These are phyloP conservation scores for Hirschfeldia incana DNA, from an alignment of 345 rosid species.

Conservation along the genomic window DNA sequence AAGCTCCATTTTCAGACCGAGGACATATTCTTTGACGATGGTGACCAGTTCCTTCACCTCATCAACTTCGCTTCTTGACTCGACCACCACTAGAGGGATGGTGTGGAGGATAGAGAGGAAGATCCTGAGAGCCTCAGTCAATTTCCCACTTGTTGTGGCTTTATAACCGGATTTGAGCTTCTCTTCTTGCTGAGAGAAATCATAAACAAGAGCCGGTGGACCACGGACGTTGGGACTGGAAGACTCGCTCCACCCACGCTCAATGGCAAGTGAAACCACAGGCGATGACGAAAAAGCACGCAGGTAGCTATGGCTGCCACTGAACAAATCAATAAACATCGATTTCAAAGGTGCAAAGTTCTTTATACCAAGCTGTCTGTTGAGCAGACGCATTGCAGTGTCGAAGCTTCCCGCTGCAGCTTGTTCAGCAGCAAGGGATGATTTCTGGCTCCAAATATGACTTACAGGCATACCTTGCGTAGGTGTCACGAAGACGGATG, in stretches of 20 bases:
- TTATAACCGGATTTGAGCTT: slow-evolving; percentile 89
- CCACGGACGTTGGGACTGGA: slow-evolving; percentile 82
- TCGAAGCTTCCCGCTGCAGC: slow-evolving; percentile 92
- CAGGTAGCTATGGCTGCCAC: slow-evolving; percentile 78
- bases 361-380: slow-evolving; percentile 84
- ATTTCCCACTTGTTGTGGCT: slow-evolving; percentile 81
- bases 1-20: slow-evolving; percentile 82
- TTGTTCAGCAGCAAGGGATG: slow-evolving; percentile 92
- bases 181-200: slow-evolving; percentile 85
- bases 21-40: slow-evolving; percentile 84
- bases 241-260: slow-evolving; percentile 80
- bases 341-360: slow-evolving; percentile 74
- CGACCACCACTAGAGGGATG: slow-evolving; percentile 86
- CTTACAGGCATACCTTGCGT: slow-evolving; percentile 85
- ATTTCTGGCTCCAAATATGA: slow-evolving; percentile 86
- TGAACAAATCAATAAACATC: slow-evolving; percentile 65
- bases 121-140: slow-evolving; percentile 72
- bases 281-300: slow-evolving; percentile 84
- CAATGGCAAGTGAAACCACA: slow-evolving; percentile 75
- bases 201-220: slow-evolving; percentile 76
- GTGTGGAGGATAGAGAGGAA: slow-evolving; percentile 85
- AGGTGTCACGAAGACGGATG: slow-evolving; percentile 77
- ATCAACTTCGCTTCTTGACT: slow-evolving; percentile 94
- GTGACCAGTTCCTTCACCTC: slow-evolving; percentile 83
- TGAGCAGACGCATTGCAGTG: slow-evolving; percentile 87